phyloP scores from a whole-genome alignment of 371 early-diverging fungal genomes.

The Modicella reniformis region DNA sequence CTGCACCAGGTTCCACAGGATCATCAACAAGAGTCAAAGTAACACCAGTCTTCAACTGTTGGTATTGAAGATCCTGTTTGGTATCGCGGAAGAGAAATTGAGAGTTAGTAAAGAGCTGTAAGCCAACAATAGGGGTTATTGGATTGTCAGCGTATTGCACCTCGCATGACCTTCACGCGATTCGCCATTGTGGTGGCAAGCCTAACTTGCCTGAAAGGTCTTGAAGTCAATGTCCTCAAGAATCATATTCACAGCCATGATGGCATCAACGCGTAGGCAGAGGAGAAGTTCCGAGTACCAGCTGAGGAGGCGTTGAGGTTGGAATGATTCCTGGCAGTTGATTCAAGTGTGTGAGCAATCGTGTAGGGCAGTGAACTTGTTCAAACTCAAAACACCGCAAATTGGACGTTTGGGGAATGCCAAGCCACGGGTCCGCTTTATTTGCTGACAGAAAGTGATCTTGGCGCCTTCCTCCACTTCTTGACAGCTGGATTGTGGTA shows the following conservation, averaged over 20 bases:
- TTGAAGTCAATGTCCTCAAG: slow-evolving; percentile 23
- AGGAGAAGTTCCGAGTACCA: not conserved
- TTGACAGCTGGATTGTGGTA: slow-evolving; percentile 96
- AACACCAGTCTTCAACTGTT: slow-evolving; percentile 29
- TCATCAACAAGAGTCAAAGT: slow-evolving; percentile 18
- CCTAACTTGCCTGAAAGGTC: slow-evolving; percentile 12
- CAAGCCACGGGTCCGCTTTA: no score
- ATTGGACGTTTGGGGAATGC: no score
- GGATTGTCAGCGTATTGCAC: no score
- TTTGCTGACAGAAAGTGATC: no score
- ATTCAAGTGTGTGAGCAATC: no score
- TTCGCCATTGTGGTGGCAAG: not conserved
- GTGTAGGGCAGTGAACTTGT: no score
- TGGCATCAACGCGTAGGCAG: not conserved
- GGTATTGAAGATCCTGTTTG: slow-evolving; percentile 38
- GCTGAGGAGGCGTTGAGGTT: not conserved
- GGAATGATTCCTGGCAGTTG: slow-evolving; percentile 64
- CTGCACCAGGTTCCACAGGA: slow-evolving; percentile 18
- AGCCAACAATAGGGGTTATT: not conserved
- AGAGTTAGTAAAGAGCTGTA: not conserved
- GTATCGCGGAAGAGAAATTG: not conserved
- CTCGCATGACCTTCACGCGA: no score
- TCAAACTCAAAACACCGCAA: no score
- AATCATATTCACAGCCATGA: slow-evolving; percentile 20
- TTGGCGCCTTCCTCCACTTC: no score